Percentiles rank a stretch among this genome's conserved stretches.
Evolutionary conservation across 2,329 filamentous ascomycete species (phyloP).

Genomic region (Claviceps spartinae): DNA sequence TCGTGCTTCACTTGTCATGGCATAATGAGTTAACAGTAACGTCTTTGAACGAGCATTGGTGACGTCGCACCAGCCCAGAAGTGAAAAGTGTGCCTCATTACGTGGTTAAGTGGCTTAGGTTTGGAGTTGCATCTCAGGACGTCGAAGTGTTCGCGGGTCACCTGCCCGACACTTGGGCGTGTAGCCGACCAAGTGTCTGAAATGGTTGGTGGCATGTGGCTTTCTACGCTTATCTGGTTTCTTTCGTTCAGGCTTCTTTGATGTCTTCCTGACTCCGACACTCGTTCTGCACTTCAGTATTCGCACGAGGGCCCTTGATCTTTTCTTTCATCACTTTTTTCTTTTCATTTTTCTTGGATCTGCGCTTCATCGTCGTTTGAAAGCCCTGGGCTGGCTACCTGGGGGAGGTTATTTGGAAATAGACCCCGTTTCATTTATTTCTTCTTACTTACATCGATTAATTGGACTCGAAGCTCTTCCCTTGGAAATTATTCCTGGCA

Average conservation of each 20-base stretch:
- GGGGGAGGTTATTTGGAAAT: neutral
- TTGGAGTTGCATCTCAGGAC: neutral
- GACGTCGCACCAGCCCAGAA: too few species aligned
- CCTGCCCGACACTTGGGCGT: constrained; percentile 1
- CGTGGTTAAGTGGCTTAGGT: neutral
- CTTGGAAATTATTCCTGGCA: neutral
- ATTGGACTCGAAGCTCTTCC: too few species aligned
- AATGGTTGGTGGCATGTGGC: neutral
- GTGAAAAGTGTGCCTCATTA: too few species aligned
- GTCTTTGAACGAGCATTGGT: too few species aligned
- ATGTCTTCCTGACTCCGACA: neutral
- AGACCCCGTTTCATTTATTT: neutral
- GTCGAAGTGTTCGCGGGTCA: neutral
- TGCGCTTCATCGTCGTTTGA: neutral
- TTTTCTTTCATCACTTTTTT: neutral
- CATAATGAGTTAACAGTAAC: too few species aligned
- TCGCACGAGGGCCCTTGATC: neutral
- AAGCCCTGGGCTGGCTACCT: neutral
- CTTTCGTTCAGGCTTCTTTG: neutral
- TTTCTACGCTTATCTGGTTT: neutral
- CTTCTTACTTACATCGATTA: neutral
- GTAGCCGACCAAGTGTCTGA: neutral
- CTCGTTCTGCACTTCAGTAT: neutral
- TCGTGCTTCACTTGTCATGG: too few species aligned
- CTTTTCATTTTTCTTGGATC: neutral